Conservation (phyloP, 805 yeast species). For the Candida silvicultrix region DNA sequence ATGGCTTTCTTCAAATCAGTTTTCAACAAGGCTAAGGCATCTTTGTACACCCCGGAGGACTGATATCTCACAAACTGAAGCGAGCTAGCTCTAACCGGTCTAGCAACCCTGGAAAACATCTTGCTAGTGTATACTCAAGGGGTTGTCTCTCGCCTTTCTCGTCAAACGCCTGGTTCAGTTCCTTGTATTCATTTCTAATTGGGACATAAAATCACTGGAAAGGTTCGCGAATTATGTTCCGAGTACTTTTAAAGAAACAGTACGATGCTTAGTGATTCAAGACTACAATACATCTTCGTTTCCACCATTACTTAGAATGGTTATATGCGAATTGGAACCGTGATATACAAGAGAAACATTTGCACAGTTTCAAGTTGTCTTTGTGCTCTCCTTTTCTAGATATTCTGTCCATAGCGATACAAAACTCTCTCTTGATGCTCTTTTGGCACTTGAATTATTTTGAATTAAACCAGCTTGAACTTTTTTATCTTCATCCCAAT, state of each 20-base stretch:
- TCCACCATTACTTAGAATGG: too few species aligned
- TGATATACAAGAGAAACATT: too few species aligned
- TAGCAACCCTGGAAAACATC: not conserved
- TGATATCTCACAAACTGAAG: slow-evolving; percentile 21
- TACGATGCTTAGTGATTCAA: too few species aligned
- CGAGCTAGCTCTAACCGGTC: not conserved
- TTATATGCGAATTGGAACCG: too few species aligned
- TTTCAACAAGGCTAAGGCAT: slow-evolving; percentile 29
- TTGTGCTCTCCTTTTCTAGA: slow-evolving; percentile 62
- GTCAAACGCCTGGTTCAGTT: too few species aligned
- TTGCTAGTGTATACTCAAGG: too few species aligned
- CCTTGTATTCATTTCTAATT: too few species aligned
- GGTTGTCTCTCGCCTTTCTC: too few species aligned
- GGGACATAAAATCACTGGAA: too few species aligned
- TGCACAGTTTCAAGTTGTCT: not conserved
- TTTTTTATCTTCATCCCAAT: slow-evolving; percentile 82
- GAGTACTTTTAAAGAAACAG: too few species aligned
- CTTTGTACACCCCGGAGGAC: slow-evolving; percentile 28
- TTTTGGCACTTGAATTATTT: slow-evolving; percentile 17
- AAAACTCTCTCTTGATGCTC: slow-evolving; percentile 43
- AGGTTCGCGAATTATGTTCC: too few species aligned
- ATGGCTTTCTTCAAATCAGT: slow-evolving; percentile 41
- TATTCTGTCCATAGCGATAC: slow-evolving; percentile 77
- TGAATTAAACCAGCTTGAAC: slow-evolving; percentile 67
- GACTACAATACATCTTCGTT: too few species aligned